These are phyloP conservation scores for Zygosaccharomyces pseudobailii DNA, from an alignment of 1,139 yeast species.

Conservation along the genomic window DNA sequence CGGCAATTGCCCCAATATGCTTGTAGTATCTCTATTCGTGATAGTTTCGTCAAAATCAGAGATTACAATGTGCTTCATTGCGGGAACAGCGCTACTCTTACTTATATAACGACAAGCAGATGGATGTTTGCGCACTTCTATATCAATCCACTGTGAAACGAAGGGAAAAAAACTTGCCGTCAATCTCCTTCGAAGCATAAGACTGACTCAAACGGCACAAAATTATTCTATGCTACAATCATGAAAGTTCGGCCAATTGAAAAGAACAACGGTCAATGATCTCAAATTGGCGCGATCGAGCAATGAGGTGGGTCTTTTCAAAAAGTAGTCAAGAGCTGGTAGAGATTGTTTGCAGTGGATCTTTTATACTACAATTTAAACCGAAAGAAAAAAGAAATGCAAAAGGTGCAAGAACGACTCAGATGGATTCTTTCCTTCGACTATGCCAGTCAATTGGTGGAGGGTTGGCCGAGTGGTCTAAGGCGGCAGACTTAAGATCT, in stretches of 20 bases:
- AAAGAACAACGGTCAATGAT: slow-evolving; percentile 4
- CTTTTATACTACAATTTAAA: neutral
- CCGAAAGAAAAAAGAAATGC: neutral
- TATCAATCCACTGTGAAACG: slow-evolving; percentile 12
- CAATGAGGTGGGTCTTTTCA: slow-evolving; percentile 10
- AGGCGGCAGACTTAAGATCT: slow-evolving; percentile 34
- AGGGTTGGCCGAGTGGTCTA: slow-evolving; percentile 35
- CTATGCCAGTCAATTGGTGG: slow-evolving; percentile 7
- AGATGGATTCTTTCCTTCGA: no score
- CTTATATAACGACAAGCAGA: neutral
- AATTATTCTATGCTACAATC: slow-evolving; percentile 15
- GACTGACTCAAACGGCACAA: slow-evolving; percentile 17
- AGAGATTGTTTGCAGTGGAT: neutral
- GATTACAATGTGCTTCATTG: slow-evolving; percentile 19
- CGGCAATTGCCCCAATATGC: slow-evolving; percentile 22
- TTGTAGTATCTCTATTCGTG: slow-evolving; percentile 28
- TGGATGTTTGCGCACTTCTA: slow-evolving; percentile 16
- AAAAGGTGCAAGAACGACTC: no score
- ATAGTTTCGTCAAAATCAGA: slow-evolving; percentile 35
- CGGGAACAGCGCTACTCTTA: neutral
- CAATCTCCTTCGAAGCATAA: slow-evolving; percentile 1
- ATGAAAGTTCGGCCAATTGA: slow-evolving; percentile 1
- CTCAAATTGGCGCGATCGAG: slow-evolving; percentile 9
- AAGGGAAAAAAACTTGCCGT: slow-evolving; percentile 3
- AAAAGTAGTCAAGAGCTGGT: neutral